These are phyloP conservation scores for Spencermartinsiella europaea DNA, from an alignment of 805 yeast genomes.

Conservation along the genomic window DNA sequence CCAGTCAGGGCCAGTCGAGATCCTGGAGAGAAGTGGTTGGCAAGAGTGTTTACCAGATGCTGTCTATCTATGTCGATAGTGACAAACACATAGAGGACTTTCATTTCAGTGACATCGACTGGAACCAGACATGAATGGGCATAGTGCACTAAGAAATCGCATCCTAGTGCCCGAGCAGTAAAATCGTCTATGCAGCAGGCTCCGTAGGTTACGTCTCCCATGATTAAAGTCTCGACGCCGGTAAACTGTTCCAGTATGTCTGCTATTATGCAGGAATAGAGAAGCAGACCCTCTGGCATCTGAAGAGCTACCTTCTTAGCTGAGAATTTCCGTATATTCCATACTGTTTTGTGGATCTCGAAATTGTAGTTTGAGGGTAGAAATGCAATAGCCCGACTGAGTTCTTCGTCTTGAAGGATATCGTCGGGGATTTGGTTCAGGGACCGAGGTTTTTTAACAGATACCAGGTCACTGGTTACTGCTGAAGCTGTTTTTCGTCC, in stretches of 20 bases:
- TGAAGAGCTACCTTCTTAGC: constrained; percentile 89
- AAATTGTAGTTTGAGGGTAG: constrained; percentile 91
- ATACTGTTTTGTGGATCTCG: constrained; percentile 91
- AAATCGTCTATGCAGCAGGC: constrained; percentile 98
- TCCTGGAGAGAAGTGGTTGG: constrained; percentile 60
- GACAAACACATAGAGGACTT: constrained; percentile 91
- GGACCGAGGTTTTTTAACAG: constrained; percentile 30
- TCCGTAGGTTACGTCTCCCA: constrained; percentile 99
- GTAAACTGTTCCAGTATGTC: constrained; percentile 93
- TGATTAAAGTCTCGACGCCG: constrained; percentile 74
- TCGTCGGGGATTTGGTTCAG: constrained; percentile 87
- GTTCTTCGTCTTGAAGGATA: constrained; percentile 68
- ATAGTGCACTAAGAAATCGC: constrained; percentile 93
- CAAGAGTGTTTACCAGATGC: constrained; percentile 73
- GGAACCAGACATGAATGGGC: constrained; percentile 98
- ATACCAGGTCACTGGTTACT: constrained; percentile 18
- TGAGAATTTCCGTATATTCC: constrained; percentile 73
- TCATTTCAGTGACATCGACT: constrained; percentile 82
- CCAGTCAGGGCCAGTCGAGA: constrained; percentile 79
- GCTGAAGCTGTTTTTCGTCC: constrained; percentile 39
- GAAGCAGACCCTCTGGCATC: constrained; percentile 94
- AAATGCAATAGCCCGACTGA: constrained; percentile 76
- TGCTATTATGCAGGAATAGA: constrained; percentile 81
- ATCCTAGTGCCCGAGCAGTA: constrained; percentile 86
- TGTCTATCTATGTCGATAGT: constrained; percentile 82